These are phyloP conservation scores for Diaporthe australafricana DNA, from an alignment of 2,329 filamentous ascomycete species.

Conservation along the genomic window DNA sequence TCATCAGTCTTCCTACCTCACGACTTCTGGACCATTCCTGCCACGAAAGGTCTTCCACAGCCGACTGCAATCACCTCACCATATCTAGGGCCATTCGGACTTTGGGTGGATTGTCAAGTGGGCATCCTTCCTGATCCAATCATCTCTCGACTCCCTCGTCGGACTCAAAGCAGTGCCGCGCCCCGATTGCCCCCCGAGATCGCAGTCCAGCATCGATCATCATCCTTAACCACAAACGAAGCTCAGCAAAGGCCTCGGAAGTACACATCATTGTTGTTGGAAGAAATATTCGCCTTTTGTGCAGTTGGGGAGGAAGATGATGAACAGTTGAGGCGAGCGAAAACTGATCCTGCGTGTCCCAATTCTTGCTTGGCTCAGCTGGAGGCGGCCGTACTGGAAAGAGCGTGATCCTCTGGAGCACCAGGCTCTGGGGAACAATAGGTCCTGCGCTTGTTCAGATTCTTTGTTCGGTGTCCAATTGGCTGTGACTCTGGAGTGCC, in stretches of 20 bases:
- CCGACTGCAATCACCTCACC: neutral
- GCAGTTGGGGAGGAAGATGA: slow-evolving; percentile 23
- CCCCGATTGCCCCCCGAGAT: neutral
- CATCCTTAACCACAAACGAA: neutral
- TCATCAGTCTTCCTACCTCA: neutral
- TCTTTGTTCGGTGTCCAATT: slow-evolving; percentile 30
- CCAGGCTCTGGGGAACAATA: slow-evolving; percentile 27
- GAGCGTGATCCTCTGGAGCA: slow-evolving; percentile 10
- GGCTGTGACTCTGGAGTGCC: slow-evolving; percentile 24
- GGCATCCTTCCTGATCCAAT: neutral
- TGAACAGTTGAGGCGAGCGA: slow-evolving; percentile 17
- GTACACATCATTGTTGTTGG: neutral
- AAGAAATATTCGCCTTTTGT: neutral
- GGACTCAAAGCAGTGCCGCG: neutral
- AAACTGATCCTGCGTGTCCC: slow-evolving; percentile 28
- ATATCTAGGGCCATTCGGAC: neutral
- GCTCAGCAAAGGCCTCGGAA: neutral
- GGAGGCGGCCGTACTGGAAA: slow-evolving; percentile 33
- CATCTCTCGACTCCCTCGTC: neutral
- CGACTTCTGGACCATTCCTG: neutral
- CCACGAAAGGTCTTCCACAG: neutral
- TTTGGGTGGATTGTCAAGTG: neutral
- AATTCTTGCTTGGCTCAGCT: slow-evolving; percentile 29
- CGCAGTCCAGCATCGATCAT: neutral
- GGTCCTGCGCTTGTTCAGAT: slow-evolving; percentile 31